These are phyloP conservation scores for Gaultheria prostrata DNA, from an alignment of 148 eudicot species.

Conservation along the genomic window DNA sequence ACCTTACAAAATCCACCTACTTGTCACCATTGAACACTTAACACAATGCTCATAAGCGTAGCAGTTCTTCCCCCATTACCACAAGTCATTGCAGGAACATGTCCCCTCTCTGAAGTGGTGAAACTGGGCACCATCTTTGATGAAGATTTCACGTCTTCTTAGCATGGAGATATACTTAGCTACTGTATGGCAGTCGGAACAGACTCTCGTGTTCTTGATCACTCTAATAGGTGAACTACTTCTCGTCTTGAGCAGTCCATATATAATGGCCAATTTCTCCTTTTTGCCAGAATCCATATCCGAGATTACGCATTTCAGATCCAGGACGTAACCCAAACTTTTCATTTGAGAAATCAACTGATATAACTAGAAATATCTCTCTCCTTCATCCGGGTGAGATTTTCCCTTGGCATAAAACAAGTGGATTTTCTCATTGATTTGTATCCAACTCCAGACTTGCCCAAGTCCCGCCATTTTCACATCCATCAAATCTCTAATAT, in stretches of 20 bases:
- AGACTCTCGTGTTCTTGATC: slow-evolving; percentile 57
- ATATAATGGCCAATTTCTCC: slow-evolving; percentile 63
- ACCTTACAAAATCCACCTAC: background rate
- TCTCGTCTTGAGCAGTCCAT: slow-evolving; percentile 50
- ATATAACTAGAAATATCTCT: slow-evolving; percentile 51
- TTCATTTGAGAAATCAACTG: slow-evolving; percentile 45
- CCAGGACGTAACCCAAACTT: slow-evolving; percentile 47
- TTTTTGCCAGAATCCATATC: slow-evolving; percentile 39
- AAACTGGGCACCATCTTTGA: slow-evolving; percentile 63
- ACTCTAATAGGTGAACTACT: slow-evolving; percentile 44
- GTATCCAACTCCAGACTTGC: slow-evolving; percentile 58
- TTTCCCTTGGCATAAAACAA: slow-evolving; percentile 40
- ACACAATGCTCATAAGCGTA: background rate
- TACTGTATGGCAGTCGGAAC: slow-evolving; percentile 53
- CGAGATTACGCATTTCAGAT: slow-evolving; percentile 44
- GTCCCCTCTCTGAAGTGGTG: slow-evolving; percentile 62
- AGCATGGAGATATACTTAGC: slow-evolving; percentile 54
- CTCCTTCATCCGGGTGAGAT: slow-evolving; percentile 53
- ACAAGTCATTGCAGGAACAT: slow-evolving; percentile 64
- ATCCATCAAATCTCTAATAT: slow-evolving; percentile 36
- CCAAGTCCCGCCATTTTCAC: slow-evolving; percentile 31
- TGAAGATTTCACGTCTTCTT: slow-evolving; percentile 40
- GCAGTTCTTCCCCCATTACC: slow-evolving; percentile 27
- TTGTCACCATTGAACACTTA: background rate
- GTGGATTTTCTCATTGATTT: slow-evolving; percentile 39